Percentiles rank a stretch among this genome's conserved stretches.
Conservation (phyloP, 2,329 filamentous ascomycete genomes). For the Microsporum canis region DNA sequence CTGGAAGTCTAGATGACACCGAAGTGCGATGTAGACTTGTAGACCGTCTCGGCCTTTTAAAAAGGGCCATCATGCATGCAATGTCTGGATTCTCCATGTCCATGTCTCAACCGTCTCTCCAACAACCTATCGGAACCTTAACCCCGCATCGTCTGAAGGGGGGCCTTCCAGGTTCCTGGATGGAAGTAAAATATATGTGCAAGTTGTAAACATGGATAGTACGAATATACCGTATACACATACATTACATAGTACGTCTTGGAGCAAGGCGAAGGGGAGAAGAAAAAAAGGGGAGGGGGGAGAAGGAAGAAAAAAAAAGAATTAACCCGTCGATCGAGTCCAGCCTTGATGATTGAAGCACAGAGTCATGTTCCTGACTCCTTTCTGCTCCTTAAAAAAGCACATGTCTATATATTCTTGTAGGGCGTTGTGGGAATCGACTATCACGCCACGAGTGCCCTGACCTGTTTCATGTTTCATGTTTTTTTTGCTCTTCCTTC, state of each 20-base stretch:
- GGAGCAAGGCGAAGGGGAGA: neutral
- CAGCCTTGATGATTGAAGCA: neutral
- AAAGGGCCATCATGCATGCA: too few species aligned
- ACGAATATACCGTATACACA: too few species aligned
- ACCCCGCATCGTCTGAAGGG: neutral
- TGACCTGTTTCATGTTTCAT: neutral
- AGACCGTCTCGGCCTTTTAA: too few species aligned
- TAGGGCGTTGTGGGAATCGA: neutral
- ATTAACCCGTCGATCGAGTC: neutral
- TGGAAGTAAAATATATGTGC: too few species aligned
- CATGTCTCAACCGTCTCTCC: too few species aligned
- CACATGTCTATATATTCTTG: too few species aligned
- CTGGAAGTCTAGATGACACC: neutral
- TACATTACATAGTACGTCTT: neutral
- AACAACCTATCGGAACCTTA: neutral
- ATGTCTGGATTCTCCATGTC: too few species aligned
- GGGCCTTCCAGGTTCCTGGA: too few species aligned
- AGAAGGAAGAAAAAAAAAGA: neutral
- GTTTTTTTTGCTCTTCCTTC: neutral
- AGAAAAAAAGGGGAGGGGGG: neutral
- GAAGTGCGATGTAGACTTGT: too few species aligned
- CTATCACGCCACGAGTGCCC: neutral
- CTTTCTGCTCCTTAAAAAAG: too few species aligned
- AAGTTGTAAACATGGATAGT: too few species aligned
- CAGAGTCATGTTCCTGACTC: neutral